Evolutionary conservation across 306 rosid species (phyloP).

Genomic region (Psophocarpus tetragonolobus): DNA sequence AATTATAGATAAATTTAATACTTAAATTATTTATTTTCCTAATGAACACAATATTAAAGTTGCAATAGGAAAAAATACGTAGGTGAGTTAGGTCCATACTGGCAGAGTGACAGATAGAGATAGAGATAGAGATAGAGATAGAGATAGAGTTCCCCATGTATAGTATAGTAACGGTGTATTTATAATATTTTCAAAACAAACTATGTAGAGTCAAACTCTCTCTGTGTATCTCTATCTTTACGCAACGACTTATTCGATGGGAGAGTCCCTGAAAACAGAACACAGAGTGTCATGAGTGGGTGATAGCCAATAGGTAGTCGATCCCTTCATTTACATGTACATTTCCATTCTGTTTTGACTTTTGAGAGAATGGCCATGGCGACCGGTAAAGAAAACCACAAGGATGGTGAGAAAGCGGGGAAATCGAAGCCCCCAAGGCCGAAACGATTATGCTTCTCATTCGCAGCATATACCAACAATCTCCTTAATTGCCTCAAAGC

Average conservation of each 20-base stretch:
- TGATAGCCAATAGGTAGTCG: neutral
- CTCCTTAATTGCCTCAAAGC: slow-evolving; percentile 54
- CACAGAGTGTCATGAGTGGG: neutral
- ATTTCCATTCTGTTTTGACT: neutral
- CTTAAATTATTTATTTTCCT: too few relatives aligned
- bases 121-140: too few relatives aligned
- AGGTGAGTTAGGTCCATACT: too few relatives aligned
- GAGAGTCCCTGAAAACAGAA: neutral
- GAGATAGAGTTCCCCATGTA: too few relatives aligned
- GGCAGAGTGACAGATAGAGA: too few relatives aligned
- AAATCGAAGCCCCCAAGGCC: slow-evolving; percentile 35
- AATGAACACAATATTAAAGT: too few relatives aligned
- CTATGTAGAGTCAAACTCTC: neutral
- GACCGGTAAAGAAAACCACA: neutral
- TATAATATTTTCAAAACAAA: neutral
- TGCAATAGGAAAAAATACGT: too few relatives aligned
- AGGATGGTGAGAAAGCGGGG: neutral
- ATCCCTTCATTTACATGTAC: neutral
- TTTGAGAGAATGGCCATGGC: neutral
- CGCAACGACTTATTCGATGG: neutral
- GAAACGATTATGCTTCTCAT: slow-evolving; percentile 76
- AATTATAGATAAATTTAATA: too few relatives aligned
- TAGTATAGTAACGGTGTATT: neutral
- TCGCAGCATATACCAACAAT: slow-evolving; percentile 64
- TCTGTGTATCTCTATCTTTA: neutral